phyloP scores from a whole-genome alignment of 208 protist genomes.

The Crithidia mellificae region DNA sequence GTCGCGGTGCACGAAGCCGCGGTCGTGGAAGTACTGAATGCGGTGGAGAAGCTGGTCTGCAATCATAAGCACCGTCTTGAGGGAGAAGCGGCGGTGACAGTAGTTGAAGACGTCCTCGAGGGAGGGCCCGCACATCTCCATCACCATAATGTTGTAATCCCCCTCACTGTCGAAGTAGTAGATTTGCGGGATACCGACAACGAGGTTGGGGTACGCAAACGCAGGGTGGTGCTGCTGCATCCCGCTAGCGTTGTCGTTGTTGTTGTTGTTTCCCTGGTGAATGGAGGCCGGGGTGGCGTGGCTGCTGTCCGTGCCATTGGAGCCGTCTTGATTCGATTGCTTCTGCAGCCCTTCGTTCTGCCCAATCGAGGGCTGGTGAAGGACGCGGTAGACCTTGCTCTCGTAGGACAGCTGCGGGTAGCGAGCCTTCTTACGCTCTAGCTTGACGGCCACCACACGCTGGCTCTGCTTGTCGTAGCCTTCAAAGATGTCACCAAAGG shows the following conservation, averaged over 20 bases:
- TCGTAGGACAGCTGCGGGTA: slow-evolving; percentile 98
- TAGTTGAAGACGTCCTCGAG: slow-evolving; percentile 92
- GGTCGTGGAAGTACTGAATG: slow-evolving; percentile 84
- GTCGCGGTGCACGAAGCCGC: slow-evolving; percentile 87
- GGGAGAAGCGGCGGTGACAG: slow-evolving; percentile 92
- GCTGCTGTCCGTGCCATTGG: slow-evolving; percentile 8
- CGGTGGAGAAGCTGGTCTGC: slow-evolving; percentile 97
- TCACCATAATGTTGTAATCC: slow-evolving; percentile 97
- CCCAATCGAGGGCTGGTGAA: slow-evolving; percentile 61
- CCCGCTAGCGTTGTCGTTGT: slow-evolving; percentile 1
- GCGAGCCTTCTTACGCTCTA: slow-evolving; percentile 85
- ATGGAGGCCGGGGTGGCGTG: slow-evolving; percentile 11
- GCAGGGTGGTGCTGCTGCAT: neutral
- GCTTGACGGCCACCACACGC: slow-evolving; percentile 73
- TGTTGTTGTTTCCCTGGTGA: neutral
- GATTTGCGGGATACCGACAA: slow-evolving; percentile 95
- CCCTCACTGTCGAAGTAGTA: slow-evolving; percentile 96
- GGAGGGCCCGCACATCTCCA: slow-evolving; percentile 90
- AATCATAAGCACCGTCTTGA: slow-evolving; percentile 99
- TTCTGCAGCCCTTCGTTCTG: slow-evolving; percentile 37
- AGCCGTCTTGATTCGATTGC: slow-evolving; percentile 21
- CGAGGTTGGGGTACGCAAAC: slow-evolving; percentile 21
- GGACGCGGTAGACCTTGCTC: slow-evolving; percentile 82
- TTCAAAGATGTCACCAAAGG: slow-evolving; percentile 99
- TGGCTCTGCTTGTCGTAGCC: slow-evolving; percentile 68